Conservation (phyloP, 1,284 basidiomycete species). For the Cystobasidium pallidum region DNA sequence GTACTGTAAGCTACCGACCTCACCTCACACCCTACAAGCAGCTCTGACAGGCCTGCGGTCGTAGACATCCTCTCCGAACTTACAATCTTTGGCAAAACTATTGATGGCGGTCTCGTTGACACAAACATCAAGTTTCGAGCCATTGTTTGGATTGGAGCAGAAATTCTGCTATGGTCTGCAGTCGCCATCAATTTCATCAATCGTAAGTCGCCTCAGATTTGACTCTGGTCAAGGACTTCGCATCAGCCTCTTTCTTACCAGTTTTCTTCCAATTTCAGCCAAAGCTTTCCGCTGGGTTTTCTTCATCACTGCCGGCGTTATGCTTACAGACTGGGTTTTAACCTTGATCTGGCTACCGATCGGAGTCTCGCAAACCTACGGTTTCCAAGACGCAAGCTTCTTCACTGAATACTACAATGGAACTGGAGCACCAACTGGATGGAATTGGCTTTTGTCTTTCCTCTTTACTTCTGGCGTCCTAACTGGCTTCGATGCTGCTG, state of each 20-base stretch:
- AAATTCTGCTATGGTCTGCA: conserved; percentile 68
- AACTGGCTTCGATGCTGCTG: conserved; percentile 84
- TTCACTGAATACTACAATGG: conserved; percentile 83
- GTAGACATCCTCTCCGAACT: conserved; percentile 64
- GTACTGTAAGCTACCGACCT: conserved; percentile 65
- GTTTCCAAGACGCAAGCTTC: conserved; percentile 74
- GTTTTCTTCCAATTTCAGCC: conserved; percentile 50
- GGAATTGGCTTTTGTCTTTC: conserved; percentile 62
- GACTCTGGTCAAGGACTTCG: too few species aligned
- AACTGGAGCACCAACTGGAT: conserved; percentile 76
- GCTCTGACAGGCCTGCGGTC: conserved; percentile 64
- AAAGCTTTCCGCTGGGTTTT: conserved; percentile 70
- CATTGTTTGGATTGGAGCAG: conserved; percentile 76
- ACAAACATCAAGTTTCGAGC: conserved; percentile 78
- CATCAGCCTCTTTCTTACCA: too few species aligned
- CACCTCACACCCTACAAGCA: conserved; percentile 55
- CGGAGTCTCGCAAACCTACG: conserved; percentile 77
- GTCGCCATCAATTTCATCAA: conserved; percentile 81
- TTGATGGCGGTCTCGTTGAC: conserved; percentile 68
- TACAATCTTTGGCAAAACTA: conserved; percentile 68
- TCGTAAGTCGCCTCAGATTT: conserved; percentile 61
- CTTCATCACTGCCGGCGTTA: conserved; percentile 69
- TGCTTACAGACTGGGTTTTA: conserved; percentile 79
- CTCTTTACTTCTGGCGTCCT: conserved; percentile 79
- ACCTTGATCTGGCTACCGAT: conserved; percentile 86